phyloP scores from a whole-genome alignment of 2,329 filamentous ascomycete genomes.

The Fusarium devonianum region DNA sequence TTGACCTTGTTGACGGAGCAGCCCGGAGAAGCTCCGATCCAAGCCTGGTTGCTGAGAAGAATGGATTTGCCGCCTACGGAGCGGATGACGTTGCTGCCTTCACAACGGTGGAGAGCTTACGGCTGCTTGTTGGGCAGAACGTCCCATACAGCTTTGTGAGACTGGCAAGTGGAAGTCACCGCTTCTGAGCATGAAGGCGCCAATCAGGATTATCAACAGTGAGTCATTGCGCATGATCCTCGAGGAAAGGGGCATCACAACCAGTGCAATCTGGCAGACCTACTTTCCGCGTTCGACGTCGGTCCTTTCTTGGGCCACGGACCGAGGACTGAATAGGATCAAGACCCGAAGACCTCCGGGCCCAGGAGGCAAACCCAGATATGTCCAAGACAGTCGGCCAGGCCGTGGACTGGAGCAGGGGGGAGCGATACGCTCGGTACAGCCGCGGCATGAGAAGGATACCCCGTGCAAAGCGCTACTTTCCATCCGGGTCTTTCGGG shows the following conservation, averaged over 20 bases:
- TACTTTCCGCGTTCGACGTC: slow-evolving; percentile 18
- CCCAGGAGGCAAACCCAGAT: slow-evolving; percentile 21
- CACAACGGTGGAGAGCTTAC: slow-evolving; percentile 81
- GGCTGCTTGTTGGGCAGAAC: slow-evolving; percentile 83
- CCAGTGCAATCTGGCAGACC: slow-evolving; percentile 1
- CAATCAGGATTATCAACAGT: neutral
- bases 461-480: slow-evolving; percentile 22
- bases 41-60: slow-evolving; percentile 71
- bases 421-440: slow-evolving; percentile 6
- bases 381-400: slow-evolving; percentile 15
- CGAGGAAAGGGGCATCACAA: slow-evolving; percentile 1
- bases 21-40: slow-evolving; percentile 68
- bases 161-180: slow-evolving; percentile 65
- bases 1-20: slow-evolving; percentile 74
- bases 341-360: slow-evolving; percentile 17
- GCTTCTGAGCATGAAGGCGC: slow-evolving; percentile 52
- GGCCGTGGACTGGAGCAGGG: slow-evolving; percentile 18
- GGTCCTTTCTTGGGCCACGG: slow-evolving; percentile 8
- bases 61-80: slow-evolving; percentile 81
- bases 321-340: slow-evolving; percentile 25
- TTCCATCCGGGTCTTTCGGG: slow-evolving; percentile 5
- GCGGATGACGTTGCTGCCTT: slow-evolving; percentile 82
- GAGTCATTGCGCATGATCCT: slow-evolving; percentile 1
- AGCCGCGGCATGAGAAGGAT: slow-evolving; percentile 29
- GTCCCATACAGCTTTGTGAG: slow-evolving; percentile 88